Evolutionary conservation across 148 eudicot species (phyloP), one percentile per base, ranked within the genome.

Genomic region (Dysphania ambrosioides): DNA sequence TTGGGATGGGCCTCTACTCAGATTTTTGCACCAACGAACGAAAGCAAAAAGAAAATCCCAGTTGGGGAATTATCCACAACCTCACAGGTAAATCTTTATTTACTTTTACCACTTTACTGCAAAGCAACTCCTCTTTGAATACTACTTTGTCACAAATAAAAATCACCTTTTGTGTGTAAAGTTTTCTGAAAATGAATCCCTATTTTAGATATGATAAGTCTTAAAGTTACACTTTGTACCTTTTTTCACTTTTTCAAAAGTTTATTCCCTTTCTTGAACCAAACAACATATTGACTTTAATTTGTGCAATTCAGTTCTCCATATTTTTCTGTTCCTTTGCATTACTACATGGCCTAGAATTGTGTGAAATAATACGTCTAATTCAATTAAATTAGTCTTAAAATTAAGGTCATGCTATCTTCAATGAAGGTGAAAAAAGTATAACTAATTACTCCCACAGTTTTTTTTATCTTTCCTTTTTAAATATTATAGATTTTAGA

Each of bases 1-100:
- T 91, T 68, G 98, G 98, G 5, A 93, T 93, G 98, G 91, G 88
- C 0, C 49, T 93, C 57, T 93, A 93, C 78, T 91, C 98, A 0
- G 91, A 91, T 64, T 89, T 88, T 79, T 91, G 98, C 86, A 84
- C 88, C 67, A 79, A 79, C 8, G n/a, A n/a, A n/a, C n/a, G 98
- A 91, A 41, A 83, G 59, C 72, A 91, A 89, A 61, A 88, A 82
- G 88, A 91, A 89, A 72, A 36, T 63, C 41, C 67, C 29, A 47
- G 47, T 75, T 26, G 72, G 21, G 19, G 79, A 80, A 9, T 26
- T 71, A 69, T 81, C 83, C 8, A 63, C 91, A 0, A 31, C 72
- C 61, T 78, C 92, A 1, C 93, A 88, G 88, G 93, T 91, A 80
- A 35, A n/a, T n/a, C n/a, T n/a, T 16, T 4, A 47, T 27, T 16